These are phyloP conservation scores for Arachis stenosperma DNA, from an alignment of 306 rosid species.

Conservation along the genomic window DNA sequence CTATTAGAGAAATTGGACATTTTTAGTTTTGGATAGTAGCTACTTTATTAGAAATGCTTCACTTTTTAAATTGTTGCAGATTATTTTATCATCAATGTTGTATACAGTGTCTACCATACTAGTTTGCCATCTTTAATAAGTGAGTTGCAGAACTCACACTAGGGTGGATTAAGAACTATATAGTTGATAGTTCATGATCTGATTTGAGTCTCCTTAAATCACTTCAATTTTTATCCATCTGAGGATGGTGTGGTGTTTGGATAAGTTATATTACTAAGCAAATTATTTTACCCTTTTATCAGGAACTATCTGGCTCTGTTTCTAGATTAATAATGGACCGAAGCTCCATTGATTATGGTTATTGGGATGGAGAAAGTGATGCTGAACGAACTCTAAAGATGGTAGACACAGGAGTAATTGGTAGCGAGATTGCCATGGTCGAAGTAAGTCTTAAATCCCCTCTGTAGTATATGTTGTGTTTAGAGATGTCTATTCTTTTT, in stretches of 20 bases:
- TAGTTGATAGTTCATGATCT: constrained; percentile 14
- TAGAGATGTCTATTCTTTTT: constrained; percentile 20
- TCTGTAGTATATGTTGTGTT: constrained; percentile 18
- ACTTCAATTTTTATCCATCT: constrained; percentile 25
- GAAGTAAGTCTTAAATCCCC: constrained; percentile 58
- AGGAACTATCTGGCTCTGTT: constrained; percentile 61
- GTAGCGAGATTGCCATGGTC: constrained; percentile 45
- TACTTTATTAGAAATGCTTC: not conserved
- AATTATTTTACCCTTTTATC: constrained; percentile 38
- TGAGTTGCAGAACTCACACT: not conserved
- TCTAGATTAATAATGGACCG: constrained; percentile 48
- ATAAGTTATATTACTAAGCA: constrained; percentile 31
- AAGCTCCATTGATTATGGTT: constrained; percentile 49
- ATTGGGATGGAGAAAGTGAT: constrained; percentile 59
- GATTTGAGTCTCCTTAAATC: constrained; percentile 16
- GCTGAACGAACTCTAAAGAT: constrained; percentile 69
- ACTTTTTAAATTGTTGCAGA: not conserved
- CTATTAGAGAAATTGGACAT: constrained; percentile 9
- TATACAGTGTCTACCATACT: not conserved
- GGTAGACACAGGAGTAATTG: constrained; percentile 53
- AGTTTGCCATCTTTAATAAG: not conserved
- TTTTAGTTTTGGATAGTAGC: not conserved
- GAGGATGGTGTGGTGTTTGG: constrained; percentile 22
- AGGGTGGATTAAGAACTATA: constrained; percentile 19
- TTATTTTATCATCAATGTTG: constrained; percentile 5